phyloP scores from a whole-genome alignment of 371 early-diverging fungal genomes.

The Gilbertella persicaria region DNA sequence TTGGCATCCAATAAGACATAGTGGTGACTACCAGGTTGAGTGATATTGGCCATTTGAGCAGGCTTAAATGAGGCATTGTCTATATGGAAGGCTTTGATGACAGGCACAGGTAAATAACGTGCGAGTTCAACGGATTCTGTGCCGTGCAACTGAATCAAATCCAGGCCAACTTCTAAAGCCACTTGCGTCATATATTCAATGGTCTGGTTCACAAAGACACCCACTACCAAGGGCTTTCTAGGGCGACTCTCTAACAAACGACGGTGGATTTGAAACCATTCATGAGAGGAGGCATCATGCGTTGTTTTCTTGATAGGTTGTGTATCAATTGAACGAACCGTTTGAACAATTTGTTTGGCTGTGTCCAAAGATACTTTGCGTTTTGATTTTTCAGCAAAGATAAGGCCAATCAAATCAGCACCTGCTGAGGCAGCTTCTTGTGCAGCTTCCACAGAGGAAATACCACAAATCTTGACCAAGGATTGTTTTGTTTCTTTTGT shows the following conservation, averaged over 20 bases:
- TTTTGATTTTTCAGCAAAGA: conserved; percentile 78
- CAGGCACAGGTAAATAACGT: conserved; percentile 76
- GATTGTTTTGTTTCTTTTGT: conserved; percentile 16
- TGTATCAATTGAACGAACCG: conserved; percentile 51
- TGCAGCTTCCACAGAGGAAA: conserved; percentile 82
- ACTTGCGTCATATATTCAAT: conserved; percentile 75
- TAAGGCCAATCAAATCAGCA: conserved; percentile 89
- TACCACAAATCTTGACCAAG: conserved; percentile 92
- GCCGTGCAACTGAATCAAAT: conserved; percentile 94
- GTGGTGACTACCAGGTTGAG: conserved; percentile 63
- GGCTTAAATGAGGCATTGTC: conserved; percentile 44
- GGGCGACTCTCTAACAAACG: conserved; percentile 45
- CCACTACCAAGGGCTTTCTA: conserved; percentile 82
- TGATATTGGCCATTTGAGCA: conserved; percentile 41
- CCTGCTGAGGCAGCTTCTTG: conserved; percentile 76
- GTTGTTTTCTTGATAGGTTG: conserved; percentile 5
- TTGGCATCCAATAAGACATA: conserved; percentile 74
- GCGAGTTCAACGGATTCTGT: conserved; percentile 69
- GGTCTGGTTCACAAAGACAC: conserved; percentile 90
- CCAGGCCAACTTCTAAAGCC: conserved; percentile 69
- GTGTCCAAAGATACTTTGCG: conserved; percentile 62
- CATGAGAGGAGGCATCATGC: conserved; percentile 15
- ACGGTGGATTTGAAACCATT: conserved; percentile 66
- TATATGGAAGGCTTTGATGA: conserved; percentile 90
- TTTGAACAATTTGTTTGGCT: conserved; percentile 66